These are phyloP conservation scores for Populus davidiana DNA, from an alignment of 345 rosid genomes.

Conservation along the genomic window DNA sequence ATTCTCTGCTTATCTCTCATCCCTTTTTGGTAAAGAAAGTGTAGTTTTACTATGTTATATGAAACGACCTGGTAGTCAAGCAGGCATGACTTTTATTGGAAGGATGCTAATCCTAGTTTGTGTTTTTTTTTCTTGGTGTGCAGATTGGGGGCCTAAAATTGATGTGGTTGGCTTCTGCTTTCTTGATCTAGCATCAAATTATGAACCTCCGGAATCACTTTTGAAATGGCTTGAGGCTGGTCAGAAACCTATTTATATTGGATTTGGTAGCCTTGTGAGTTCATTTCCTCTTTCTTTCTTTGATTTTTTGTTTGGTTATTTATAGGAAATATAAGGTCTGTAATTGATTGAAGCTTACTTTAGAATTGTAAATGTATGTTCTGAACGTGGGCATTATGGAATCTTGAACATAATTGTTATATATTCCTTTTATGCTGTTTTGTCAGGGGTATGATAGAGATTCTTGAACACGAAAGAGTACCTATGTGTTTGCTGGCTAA, in stretches of 20 bases:
- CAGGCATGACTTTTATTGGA: slow-evolving; percentile 2
- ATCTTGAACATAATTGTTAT: neutral
- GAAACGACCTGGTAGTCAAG: neutral
- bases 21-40: neutral
- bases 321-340: neutral
- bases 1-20: neutral
- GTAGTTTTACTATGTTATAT: neutral
- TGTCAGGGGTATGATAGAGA: neutral
- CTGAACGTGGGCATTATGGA: neutral
- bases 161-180: slow-evolving; percentile 99
- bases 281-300: slow-evolving; percentile 10
- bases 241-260: slow-evolving; percentile 84
- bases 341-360: neutral
- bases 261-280: slow-evolving; percentile 99
- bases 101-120: slow-evolving; percentile 17
- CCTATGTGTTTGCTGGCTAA: neutral
- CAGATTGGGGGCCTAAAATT: slow-evolving; percentile 96
- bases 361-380: neutral
- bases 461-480: neutral
- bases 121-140: slow-evolving; percentile 14
- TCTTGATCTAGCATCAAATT: slow-evolving; percentile 96
- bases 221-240: slow-evolving; percentile 92
- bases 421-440: neutral
- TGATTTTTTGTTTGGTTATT: neutral
- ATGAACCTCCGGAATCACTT: slow-evolving; percentile 88